Evolutionary conservation across 2,329 filamentous ascomycete genomes (phyloP), one percentile per base, ranked within the genome.

Genomic region (Fusarium proliferatum): DNA sequence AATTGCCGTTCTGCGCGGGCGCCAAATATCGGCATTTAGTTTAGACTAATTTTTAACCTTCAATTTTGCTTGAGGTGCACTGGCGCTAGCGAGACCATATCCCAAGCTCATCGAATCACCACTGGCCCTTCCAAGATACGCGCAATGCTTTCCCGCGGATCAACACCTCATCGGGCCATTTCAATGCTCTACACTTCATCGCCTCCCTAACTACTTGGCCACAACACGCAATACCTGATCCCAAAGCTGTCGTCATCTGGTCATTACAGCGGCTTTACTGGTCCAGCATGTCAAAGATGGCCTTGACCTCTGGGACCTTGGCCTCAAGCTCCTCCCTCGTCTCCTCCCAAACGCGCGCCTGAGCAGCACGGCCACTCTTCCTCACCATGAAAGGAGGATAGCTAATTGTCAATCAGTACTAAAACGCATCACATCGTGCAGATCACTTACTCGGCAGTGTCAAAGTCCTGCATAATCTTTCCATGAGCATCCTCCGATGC

Each of bases 381-480:
- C 81, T 76, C 48, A 76, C 64, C 80, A 83, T 82, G 63, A 83
- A 83, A 19, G 81, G 81, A 11, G 81, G 81, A 34, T 82, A 82
- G 0, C 80, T 82, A 53, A 52, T 11, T 39, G 9, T 36, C 62
- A 43, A 12, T 43, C 3, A 55, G 76, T 41, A 69, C 55, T 28
- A 41, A n/a, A 17, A 11, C 23, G 9, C 17, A 15, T 38, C 49
- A 53, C 15, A 16, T 16, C 9, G 3, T 1, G 12, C n/a, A 34
- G 2, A 33, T 16, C 15, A 12, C 80, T 80, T 77, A 83, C 79
- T 74, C 17, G 4, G 78, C 77, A 36, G 79, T 79, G 28, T 79
- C 80, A 65, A 82, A 83, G 58, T 83, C 81, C 45, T 82, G 81
- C 76, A 83, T 76, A 56, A 83, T 83, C 64, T 82, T 80, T 17